These are phyloP conservation scores for Lactarius hatsudake DNA, from an alignment of 768 basidiomycete genomes.

Conservation along the genomic window DNA sequence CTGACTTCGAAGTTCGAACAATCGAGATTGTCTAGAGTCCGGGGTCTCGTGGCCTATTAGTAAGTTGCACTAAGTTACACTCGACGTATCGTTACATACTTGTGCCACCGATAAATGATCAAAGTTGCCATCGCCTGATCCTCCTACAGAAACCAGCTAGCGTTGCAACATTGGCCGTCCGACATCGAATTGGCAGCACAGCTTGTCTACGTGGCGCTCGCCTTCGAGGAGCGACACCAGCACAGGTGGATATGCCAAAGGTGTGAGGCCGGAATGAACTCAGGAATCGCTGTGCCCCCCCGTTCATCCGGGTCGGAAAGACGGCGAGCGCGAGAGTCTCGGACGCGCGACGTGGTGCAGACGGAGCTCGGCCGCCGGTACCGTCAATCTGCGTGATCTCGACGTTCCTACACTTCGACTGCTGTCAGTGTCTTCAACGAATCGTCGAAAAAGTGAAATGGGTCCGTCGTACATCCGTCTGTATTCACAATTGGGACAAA, in stretches of 20 bases:
- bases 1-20: not conserved
- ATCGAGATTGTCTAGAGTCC: not conserved
- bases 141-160: slow-evolving; percentile 64
- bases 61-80: slow-evolving; percentile 1
- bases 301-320: no score
- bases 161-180: slow-evolving; percentile 80
- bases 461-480: no score
- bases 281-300: no score
- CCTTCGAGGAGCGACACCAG: slow-evolving; percentile 72
- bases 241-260: slow-evolving; percentile 48
- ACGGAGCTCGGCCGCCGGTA: not conserved
- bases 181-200: slow-evolving; percentile 56
- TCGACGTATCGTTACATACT: slow-evolving; percentile 1
- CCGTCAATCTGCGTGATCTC: slow-evolving; percentile 24
- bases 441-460: no score
- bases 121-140: slow-evolving; percentile 61
- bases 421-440: no score
- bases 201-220: slow-evolving; percentile 87
- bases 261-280: slow-evolving; percentile 22
- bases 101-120: slow-evolving; percentile 66
- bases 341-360: slow-evolving; percentile 34
- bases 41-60: not conserved
- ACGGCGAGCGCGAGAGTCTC: slow-evolving; percentile 58
- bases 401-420: not conserved
- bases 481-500: no score